These are phyloP conservation scores for Stephanodiscus minutulus DNA, from an alignment of 108 stramenopile genomes.

Conservation along the genomic window DNA sequence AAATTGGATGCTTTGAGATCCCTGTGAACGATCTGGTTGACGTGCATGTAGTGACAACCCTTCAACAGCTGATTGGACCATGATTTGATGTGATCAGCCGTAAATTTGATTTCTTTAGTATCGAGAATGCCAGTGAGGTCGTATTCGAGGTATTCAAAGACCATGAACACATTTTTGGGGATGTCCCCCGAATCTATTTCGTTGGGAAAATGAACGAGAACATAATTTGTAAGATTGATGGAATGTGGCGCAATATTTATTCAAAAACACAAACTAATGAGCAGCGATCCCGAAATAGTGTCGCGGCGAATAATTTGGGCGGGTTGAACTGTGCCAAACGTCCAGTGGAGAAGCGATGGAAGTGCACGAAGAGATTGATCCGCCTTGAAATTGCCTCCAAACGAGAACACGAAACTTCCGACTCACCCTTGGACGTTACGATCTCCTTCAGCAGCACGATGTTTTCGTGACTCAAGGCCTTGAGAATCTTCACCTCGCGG, in stretches of 20 bases:
- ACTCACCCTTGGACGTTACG: slow-evolving; percentile 91
- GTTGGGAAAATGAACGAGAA: slow-evolving; percentile 8
- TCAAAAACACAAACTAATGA: slow-evolving; percentile 24
- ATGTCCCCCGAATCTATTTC: slow-evolving; percentile 66
- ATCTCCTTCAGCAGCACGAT: slow-evolving; percentile 90
- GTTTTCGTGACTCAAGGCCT: slow-evolving; percentile 83
- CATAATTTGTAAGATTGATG: slow-evolving; percentile 17
- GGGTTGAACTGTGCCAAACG: slow-evolving; percentile 74
- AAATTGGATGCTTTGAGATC: slow-evolving; percentile 95
- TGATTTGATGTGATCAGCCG: slow-evolving; percentile 87
- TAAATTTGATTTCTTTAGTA: slow-evolving; percentile 81
- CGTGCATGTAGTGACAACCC: slow-evolving; percentile 93
- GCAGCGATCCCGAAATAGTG: slow-evolving; percentile 62
- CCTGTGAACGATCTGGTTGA: slow-evolving; percentile 92
- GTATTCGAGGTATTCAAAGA: slow-evolving; percentile 94
- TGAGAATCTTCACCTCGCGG: slow-evolving; percentile 94
- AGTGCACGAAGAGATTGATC: slow-evolving; percentile 76
- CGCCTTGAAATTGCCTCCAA: slow-evolving; percentile 38
- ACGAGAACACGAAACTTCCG: background rate
- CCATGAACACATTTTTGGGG: slow-evolving; percentile 93
- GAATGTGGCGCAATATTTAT: slow-evolving; percentile 39
- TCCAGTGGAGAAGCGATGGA: slow-evolving; percentile 57
- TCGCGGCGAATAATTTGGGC: slow-evolving; percentile 67
- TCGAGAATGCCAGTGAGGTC: slow-evolving; percentile 88
- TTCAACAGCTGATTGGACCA: slow-evolving; percentile 91